Base-by-base conservation (phyloP, 2,329 filamentous ascomycete species). In the Blastomyces percursus region DNA sequence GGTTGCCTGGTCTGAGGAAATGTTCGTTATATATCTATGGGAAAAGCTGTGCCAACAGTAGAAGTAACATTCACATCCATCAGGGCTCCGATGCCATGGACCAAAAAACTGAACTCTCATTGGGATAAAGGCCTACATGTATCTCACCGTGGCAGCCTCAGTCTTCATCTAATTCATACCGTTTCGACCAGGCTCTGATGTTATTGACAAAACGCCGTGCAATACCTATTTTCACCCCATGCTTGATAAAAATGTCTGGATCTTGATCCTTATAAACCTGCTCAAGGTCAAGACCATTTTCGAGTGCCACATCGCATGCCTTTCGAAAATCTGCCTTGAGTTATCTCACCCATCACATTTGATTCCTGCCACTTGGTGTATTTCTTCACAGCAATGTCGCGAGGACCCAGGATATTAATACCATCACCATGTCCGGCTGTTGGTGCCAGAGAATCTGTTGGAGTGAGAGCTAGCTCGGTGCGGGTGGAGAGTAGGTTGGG, bases 191-290 rank as follows among this genome's bases (percentile, higher is more conserved):
- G n/a, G 5, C 38, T 38, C 24, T 76, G 0, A 76, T 74, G 62
- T 75, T 71, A 58, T 63, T 62, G 24, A 73, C 67, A 63, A 74
- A 70, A 38, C 69, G 68, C 21, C 67, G 61, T 19, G 71, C 71
- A 66, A 69, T 60, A 30, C 72, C 70, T 32, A 61, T 65, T 62
- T 71, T 73, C 44, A 76, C 64, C 2, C 69, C 71, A 55, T 65
- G 65, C 42, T 69, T 61, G 59, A 71, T 66, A 59, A 73, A 72
- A 62, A 74, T 74, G 27, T 65, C 61, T 56, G 66, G 60, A 59
- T 75, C 64, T 67, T 68, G 68, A 63, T 74, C 69, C 19, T 69
- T 52, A 62, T 67, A 64, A 40, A 75, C 65, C 63, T 69, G 70
- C 65, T 73, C 64, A 16, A 73, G 63, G 64, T 70, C 67, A 42